Evolutionary conservation across 257 asterid species (phyloP).

Genomic region (Solanum microdontum): DNA sequence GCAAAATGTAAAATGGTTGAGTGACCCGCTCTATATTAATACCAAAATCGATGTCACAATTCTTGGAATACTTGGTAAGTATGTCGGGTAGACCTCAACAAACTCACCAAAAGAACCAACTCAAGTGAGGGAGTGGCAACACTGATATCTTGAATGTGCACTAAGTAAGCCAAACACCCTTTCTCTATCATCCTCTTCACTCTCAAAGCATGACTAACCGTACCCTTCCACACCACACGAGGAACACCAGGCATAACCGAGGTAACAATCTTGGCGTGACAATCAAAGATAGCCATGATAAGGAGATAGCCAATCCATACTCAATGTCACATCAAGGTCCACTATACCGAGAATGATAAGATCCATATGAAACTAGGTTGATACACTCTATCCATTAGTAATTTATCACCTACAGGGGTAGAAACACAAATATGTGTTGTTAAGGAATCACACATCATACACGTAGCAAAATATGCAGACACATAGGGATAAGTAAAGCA

Average conservation of each 20-base stretch:
- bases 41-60: not conserved
- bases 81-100: not conserved
- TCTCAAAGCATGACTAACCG: not conserved
- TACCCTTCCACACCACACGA: not conserved
- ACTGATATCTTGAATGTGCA: not conserved
- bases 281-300: not conserved
- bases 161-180: not conserved
- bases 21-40: not conserved
- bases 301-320: not conserved
- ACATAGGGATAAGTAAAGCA: not conserved
- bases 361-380: not conserved
- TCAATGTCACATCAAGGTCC: not conserved
- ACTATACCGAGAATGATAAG: not conserved
- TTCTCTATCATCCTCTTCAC: not conserved
- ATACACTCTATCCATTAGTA: not conserved
- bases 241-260: not conserved
- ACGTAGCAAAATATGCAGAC: not conserved
- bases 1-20: not conserved
- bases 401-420: not conserved
- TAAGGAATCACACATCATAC: not conserved
- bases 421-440: not conserved
- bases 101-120: not conserved
- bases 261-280: not conserved
- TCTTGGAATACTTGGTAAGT: not conserved
- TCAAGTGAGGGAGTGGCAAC: not conserved